These are phyloP conservation scores for Achaetomiella virescens DNA, from an alignment of 495 filamentous ascomycete genomes.

Conservation along the genomic window DNA sequence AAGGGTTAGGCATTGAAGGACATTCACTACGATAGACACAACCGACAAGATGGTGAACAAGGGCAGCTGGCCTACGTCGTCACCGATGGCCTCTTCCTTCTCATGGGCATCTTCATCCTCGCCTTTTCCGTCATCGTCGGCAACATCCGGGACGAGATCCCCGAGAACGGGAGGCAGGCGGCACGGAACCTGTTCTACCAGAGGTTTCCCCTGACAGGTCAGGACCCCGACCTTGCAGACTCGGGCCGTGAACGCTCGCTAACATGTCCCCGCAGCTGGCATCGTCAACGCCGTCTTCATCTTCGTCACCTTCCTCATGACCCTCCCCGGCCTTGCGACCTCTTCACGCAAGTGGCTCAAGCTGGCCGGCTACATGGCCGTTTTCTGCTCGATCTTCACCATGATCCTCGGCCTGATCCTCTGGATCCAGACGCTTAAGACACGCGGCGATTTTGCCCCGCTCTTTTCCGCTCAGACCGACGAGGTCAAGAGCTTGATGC, in stretches of 20 bases:
- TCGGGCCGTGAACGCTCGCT: constrained; percentile 18
- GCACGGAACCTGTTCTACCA: constrained; percentile 57
- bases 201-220: constrained; percentile 55
- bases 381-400: constrained; percentile 56
- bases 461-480: constrained; percentile 51
- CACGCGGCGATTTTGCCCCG: constrained; percentile 47
- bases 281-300: constrained; percentile 60
- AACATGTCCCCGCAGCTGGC: constrained; percentile 43
- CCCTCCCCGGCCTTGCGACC: constrained; percentile 56
- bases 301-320: constrained; percentile 49
- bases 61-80: constrained; percentile 52
- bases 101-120: constrained; percentile 57
- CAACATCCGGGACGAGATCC: constrained; percentile 41
- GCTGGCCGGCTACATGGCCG: constrained; percentile 52
- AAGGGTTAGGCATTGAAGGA: constrained; percentile 5
- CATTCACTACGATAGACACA: constrained; percentile 5
- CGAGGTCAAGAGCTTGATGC: constrained; percentile 54
- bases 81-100: constrained; percentile 55
- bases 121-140: constrained; percentile 54
- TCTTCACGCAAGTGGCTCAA: constrained; percentile 53
- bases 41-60: constrained; percentile 47
- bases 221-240: not conserved
- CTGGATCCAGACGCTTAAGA: constrained; percentile 64
- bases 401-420: constrained; percentile 58
- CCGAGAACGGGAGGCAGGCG: constrained; percentile 48